A percentile compares a stretch with the other conserved stretches of the same genome.
Conservation (phyloP, 2,329 filamentous ascomycete genomes). For the Hirsutella minnesotensis region DNA sequence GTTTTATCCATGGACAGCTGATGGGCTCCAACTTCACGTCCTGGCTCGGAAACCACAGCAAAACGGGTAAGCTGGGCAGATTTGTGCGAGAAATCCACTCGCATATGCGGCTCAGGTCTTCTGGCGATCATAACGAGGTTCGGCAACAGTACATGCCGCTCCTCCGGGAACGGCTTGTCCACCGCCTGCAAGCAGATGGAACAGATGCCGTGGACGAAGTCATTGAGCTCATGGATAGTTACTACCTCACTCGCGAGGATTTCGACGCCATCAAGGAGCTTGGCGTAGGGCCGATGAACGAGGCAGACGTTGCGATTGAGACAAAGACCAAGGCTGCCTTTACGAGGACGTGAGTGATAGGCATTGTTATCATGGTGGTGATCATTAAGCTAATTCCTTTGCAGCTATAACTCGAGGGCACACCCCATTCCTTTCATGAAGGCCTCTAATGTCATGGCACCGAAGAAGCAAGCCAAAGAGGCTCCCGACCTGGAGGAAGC, state of each 20-base stretch:
- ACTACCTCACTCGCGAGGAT: constrained; percentile 89
- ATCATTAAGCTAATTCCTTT: background rate
- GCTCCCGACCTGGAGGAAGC: constrained; percentile 93
- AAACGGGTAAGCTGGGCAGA: constrained; percentile 63
- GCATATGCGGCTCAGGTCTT: constrained; percentile 86
- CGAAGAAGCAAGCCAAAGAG: constrained; percentile 61
- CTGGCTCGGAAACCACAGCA: constrained; percentile 95
- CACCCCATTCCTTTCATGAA: constrained; percentile 97
- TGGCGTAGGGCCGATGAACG: constrained; percentile 73
- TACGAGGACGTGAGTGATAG: constrained; percentile 61
- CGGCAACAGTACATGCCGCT: constrained; percentile 88
- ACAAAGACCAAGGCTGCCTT: constrained; percentile 80
- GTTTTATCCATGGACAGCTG: constrained; percentile 72
- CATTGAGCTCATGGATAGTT: constrained; percentile 94
- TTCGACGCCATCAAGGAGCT: constrained; percentile 89
- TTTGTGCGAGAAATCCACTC: constrained; percentile 89
- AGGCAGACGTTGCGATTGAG: constrained; percentile 66
- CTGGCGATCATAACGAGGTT: constrained; percentile 85
- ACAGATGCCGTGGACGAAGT: constrained; percentile 72
- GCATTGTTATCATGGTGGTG: background rate
- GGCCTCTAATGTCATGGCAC: constrained; percentile 61
- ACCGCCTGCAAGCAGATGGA: constrained; percentile 63
- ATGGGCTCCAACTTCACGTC: constrained; percentile 66
- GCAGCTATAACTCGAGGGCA: constrained; percentile 70
- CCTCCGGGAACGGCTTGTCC: constrained; percentile 71